Evolutionary conservation across 768 basidiomycete genomes (phyloP).

Genomic region (Pleurotus platypus): DNA sequence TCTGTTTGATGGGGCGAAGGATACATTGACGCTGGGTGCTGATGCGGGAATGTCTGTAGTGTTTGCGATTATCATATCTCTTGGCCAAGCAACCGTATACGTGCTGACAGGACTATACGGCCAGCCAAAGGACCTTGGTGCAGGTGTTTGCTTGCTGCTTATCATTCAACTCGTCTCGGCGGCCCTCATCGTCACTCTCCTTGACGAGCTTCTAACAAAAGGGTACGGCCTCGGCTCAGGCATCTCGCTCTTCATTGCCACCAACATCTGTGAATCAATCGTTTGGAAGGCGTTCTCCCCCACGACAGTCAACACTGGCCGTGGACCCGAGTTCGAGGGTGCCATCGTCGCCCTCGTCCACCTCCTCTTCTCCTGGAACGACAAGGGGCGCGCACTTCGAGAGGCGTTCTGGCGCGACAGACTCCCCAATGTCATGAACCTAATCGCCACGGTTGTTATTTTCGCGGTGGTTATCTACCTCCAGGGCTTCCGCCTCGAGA

Average conservation of each 20-base stretch:
- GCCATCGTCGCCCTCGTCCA: slow-evolving; percentile 97
- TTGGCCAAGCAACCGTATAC: slow-evolving; percentile 96
- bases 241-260: slow-evolving; percentile 98
- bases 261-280: slow-evolving; percentile 99
- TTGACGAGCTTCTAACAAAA: slow-evolving; percentile 92
- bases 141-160: slow-evolving; percentile 94
- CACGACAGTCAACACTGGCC: slow-evolving; percentile 96
- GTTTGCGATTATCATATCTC: slow-evolving; percentile 93
- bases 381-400: slow-evolving; percentile 93
- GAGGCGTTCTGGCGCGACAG: slow-evolving; percentile 99
- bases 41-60: slow-evolving; percentile 44
- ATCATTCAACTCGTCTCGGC: slow-evolving; percentile 95
- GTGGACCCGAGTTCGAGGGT: slow-evolving; percentile 97
- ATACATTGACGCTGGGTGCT: no score
- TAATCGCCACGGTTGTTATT: slow-evolving; percentile 86
- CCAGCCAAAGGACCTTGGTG: slow-evolving; percentile 87
- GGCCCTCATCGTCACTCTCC: slow-evolving; percentile 93
- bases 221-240: slow-evolving; percentile 98
- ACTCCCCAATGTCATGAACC: slow-evolving; percentile 96
- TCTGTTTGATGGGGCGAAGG: no score
- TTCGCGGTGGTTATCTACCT: slow-evolving; percentile 97
- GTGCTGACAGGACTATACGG: slow-evolving; percentile 97
- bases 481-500: slow-evolving; percentile 98
- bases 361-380: slow-evolving; percentile 95
- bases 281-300: slow-evolving; percentile 99